Evolutionary conservation across 805 yeast genomes (phyloP).

Genomic region (Spathaspora boniae): DNA sequence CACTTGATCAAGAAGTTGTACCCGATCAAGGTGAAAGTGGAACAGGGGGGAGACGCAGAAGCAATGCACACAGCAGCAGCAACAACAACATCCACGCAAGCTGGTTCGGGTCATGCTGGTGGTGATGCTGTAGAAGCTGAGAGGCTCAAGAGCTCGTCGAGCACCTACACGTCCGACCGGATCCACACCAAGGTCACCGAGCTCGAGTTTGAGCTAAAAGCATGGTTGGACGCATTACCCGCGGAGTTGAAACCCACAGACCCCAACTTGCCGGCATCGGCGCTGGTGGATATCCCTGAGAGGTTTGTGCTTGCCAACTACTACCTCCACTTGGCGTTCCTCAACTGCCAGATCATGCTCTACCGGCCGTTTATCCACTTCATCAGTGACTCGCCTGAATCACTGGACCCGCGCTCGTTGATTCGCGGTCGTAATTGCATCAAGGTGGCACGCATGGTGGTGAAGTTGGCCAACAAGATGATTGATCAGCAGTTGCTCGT

Average conservation of each 20-base stretch:
- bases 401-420: slow-evolving; percentile 55
- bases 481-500: slow-evolving; percentile 64
- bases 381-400: slow-evolving; percentile 51
- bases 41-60: no score
- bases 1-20: slow-evolving; percentile 70
- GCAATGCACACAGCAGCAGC: slow-evolving; percentile 12
- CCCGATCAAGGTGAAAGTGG: slow-evolving; percentile 60
- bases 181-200: slow-evolving; percentile 49
- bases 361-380: slow-evolving; percentile 89
- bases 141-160: slow-evolving; percentile 7
- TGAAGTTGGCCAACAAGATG: slow-evolving; percentile 77
- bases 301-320: slow-evolving; percentile 71
- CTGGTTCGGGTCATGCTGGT: no score
- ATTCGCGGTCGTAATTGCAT: slow-evolving; percentile 81
- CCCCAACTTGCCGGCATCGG: slow-evolving; percentile 34
- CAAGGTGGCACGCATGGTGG: slow-evolving; percentile 77
- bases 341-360: slow-evolving; percentile 75
- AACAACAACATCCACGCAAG: slow-evolving; percentile 4
- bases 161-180: slow-evolving; percentile 25
- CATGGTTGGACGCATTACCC: slow-evolving; percentile 73
- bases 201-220: slow-evolving; percentile 64
- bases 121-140: slow-evolving; percentile 9
- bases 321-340: slow-evolving; percentile 64
- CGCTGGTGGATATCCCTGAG: slow-evolving; percentile 33
- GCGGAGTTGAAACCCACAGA: slow-evolving; percentile 68